Evolutionary conservation across 345 rosid species (phyloP), one percentile per base, ranked within the genome.

Genomic region (Eucalyptus shirleyi): DNA sequence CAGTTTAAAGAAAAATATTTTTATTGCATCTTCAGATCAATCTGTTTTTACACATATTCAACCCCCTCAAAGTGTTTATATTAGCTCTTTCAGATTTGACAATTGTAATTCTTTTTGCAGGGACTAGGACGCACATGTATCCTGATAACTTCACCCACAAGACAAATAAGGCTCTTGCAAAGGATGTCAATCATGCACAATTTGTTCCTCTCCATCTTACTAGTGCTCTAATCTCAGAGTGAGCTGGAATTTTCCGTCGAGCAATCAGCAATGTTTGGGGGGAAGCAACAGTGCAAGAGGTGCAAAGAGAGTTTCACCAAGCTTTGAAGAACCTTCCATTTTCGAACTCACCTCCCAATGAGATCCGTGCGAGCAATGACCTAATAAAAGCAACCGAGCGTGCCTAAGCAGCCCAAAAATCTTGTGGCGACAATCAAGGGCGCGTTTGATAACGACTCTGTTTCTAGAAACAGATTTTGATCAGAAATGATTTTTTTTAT

Each of bases 111-210:
- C 86, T 60, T 28, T 40, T 19, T 81, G 42, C 86, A 40, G 88
- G 81, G 59, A 42, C 34, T 34, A 72, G n/a, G 51, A 86, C 26
- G 53, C 80, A 47, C n/a, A 95, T 98, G 98, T 96, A 96, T 94
- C 97, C 98, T 10, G 98, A 94, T 86, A 97, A 97, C 89, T 95
- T 95, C 91, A 97, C 99, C 50, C 97, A 96, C 96, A 97, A 95
- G 98, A 97, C 99, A 16, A 95, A 95, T 87, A 98, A 97, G 90
- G 96, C 96, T 3, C 92, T 98, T 32, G 97, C 94, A 32, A 88
- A 93, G 45, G 92, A 90, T 26, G 94, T 90, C 12, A 96, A 96
- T 86, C 98, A 98, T 90, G 97, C 98, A 13, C 98, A 98, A 72
- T 87, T 98, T 88, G 95, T 99, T 67, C 97, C 99, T 23, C 92